These are phyloP conservation scores for Eucalyptus microcorys DNA, from an alignment of 345 rosid genomes.

Conservation along the genomic window DNA sequence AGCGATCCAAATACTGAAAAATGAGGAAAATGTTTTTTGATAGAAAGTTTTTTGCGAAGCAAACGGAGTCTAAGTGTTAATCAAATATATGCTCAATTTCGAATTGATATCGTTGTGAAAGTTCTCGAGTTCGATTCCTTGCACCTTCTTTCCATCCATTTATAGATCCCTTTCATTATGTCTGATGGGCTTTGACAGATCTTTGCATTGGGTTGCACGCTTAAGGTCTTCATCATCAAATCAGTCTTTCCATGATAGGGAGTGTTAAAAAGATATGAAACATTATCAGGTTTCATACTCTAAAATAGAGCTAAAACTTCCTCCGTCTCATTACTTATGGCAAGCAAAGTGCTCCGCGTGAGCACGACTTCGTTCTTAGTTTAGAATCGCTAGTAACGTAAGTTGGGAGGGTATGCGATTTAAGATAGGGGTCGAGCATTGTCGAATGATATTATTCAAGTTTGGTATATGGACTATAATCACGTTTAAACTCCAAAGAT, in stretches of 20 bases:
- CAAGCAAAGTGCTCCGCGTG: too few relatives aligned
- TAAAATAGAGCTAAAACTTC: too few relatives aligned
- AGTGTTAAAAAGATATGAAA: too few relatives aligned
- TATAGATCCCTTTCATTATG: neutral
- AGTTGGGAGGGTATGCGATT: neutral
- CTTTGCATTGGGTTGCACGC: neutral
- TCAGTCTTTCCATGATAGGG: neutral
- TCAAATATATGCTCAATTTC: neutral
- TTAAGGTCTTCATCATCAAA: neutral
- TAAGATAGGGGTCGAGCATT: neutral
- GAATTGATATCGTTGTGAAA: neutral
- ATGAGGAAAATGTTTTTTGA: neutral
- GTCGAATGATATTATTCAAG: too few relatives aligned
- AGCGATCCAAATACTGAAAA: accelerated
- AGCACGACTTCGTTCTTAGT: neutral
- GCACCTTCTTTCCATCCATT: neutral
- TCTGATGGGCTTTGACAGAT: neutral
- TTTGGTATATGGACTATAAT: neutral
- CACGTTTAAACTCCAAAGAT: neutral
- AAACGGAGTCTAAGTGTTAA: accelerated
- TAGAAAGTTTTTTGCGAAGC: accelerated
- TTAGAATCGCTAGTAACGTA: neutral
- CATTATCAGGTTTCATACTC: too few relatives aligned
- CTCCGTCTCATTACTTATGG: too few relatives aligned
- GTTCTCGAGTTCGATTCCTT: neutral